Evolutionary conservation across 2,329 filamentous ascomycete genomes (phyloP), one percentile per base, ranked within the genome.

Genomic region (Fusarium sp.): DNA sequence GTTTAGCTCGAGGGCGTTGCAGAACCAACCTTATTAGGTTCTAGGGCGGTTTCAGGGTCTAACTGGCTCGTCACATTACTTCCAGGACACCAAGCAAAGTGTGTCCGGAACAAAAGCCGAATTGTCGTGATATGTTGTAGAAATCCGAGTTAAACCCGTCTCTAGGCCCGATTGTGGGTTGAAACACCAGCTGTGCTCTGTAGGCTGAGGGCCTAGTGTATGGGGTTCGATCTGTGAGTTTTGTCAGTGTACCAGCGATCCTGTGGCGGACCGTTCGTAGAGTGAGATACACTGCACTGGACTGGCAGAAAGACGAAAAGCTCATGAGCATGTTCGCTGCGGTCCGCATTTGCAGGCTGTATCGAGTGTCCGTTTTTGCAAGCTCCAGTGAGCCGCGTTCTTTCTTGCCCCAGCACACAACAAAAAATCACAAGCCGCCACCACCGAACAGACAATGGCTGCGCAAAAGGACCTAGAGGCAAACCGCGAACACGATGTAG

Each of bases 391-490:
- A 42, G 24, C 27, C 32, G 25, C 32, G 11, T 11, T 8, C 14
- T 24, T 50, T 24, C 18, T 27, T 52, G 24, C 6, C 20, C 30
- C 29, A 38, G 18, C 20, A 18, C 24, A 51, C 22, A 29, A 27
- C 16, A 15, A 49, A 32, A 29, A 9, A 62, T 20, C 38, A 45
- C 44, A 22, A 61, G 40, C 24, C n/a, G 32, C 29, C n/a, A 6
- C 22, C 20, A 6, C 20, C 24, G 18, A 27, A 8, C n/a, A 25
- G 20, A 25, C 22, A 24, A 56, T 52, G 24, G 29, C 43, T n/a
- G 18, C 46, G 14, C 32, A 53, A 7, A 56, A 40, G 20, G 72
- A 71, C 27, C 18, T 70, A 12, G 70, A 75, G 55, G 59, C 69
- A 11, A 64, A 38, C 32, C 29, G 24, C 16, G 24, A 40, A 29